Evolutionary conservation across 768 basidiomycete genomes (phyloP), one percentile per base, ranked within the genome.

Genomic region (Sarcodon aspratus): DNA sequence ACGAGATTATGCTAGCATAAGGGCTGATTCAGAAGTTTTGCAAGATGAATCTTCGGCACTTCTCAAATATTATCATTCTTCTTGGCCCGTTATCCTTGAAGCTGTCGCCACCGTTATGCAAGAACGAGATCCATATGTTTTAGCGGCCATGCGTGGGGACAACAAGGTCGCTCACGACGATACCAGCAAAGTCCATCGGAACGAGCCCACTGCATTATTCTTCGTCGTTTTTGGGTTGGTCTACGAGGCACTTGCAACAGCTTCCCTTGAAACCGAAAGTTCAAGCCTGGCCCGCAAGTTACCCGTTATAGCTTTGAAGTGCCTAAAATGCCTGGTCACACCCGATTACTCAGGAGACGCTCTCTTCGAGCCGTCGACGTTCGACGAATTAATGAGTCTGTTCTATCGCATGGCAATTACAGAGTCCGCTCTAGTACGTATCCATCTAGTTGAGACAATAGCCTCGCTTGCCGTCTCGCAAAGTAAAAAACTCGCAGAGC

Each of bases 211-310:
- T 0, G 73, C 80, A 9, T 80, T 89, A 65, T 99, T 97, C 68
- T 92, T 83, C 66, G 75, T 89, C 9, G 61, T 96, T 5, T 97
- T 95, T 60, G 94, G 95, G 9, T 76, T 98, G n/a, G 82, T 95
- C 0, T 99, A 86, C 55, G 95, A 98, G 61, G 82, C 88, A 0
- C 68, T 97, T 7, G 78, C 78, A 0, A 71, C 76, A 0, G 75
- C 85, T 3, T 78, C 83, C 1, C 66, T 80, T 0, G 78, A 88
- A 48, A 69, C 78, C 0, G 73, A 75, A 5, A 63, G 69, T 1
- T 54, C 65, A 0, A 61, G 68, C 6, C 59, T 69, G 9, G 74
- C 74, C 6, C 68, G 72, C 44, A 64, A 68, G 1, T 45, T 47
- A 21, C 67, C 78, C 7, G 68, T 80, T 9, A 62, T 78, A 1